Evolutionary conservation across 176 grass and related monocot species (phyloP).

Genomic region (Cymbopogon citratus): DNA sequence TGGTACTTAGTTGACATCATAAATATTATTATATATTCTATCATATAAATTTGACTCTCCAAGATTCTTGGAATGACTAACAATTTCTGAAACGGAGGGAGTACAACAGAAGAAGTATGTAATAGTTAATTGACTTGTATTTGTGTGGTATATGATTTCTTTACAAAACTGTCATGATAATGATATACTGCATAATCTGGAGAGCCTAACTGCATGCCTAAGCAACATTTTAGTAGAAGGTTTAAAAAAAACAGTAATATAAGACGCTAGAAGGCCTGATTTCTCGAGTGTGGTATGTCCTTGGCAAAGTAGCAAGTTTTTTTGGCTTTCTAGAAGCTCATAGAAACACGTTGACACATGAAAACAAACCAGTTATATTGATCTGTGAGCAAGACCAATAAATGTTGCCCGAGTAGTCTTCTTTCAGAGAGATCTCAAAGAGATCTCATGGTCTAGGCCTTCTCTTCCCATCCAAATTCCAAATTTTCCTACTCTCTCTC

Average conservation of each 20-base stretch:
- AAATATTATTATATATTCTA: too few species aligned
- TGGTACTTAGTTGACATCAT: too few species aligned
- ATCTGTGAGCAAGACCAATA: constrained; percentile 22
- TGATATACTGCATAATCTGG: background rate
- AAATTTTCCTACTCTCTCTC: too few species aligned
- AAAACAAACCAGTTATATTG: background rate
- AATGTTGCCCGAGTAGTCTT: background rate
- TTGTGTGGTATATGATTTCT: background rate
- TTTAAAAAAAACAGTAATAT: background rate
- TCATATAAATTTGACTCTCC: too few species aligned
- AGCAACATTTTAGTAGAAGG: background rate
- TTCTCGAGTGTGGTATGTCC: background rate
- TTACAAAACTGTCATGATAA: background rate
- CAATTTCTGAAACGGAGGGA: too few species aligned
- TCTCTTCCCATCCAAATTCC: too few species aligned
- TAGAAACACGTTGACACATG: constrained; percentile 6
- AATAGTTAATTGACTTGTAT: too few species aligned
- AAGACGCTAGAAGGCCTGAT: background rate
- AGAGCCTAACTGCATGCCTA: background rate
- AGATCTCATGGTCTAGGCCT: too few species aligned
- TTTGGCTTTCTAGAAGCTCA: constrained; percentile 14
- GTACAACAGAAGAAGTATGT: too few species aligned
- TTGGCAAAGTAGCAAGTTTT: background rate
- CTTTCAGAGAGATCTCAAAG: background rate
- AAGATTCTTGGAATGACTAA: too few species aligned